Evolutionary conservation across 2,329 filamentous ascomycete species (phyloP).

Genomic region (Dendryphion nanum): DNA sequence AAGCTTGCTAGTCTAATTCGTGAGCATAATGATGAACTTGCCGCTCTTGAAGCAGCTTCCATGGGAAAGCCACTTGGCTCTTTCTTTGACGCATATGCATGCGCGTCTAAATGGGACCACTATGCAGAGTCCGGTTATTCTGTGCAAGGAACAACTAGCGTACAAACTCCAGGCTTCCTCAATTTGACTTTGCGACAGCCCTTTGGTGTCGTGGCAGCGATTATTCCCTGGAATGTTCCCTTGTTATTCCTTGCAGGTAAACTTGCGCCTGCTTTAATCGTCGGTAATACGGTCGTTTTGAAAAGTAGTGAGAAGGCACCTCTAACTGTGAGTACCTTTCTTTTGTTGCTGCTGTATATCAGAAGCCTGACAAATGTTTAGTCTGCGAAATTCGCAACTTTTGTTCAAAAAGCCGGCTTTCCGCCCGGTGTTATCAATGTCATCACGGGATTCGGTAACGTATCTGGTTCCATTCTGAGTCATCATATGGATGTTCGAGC

Average conservation of each 20-base stretch:
- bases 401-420: constrained; percentile 76
- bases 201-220: constrained; percentile 74
- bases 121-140: constrained; percentile 70
- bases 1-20: constrained; percentile 74
- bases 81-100: constrained; percentile 73
- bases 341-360: not conserved
- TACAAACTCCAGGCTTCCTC: constrained; percentile 30
- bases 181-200: constrained; percentile 78
- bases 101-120: constrained; percentile 78
- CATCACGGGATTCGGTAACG: constrained; percentile 73
- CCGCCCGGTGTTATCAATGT: constrained; percentile 79
- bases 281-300: constrained; percentile 33
- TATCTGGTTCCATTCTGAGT: constrained; percentile 74
- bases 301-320: constrained; percentile 46
- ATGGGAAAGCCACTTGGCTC: constrained; percentile 83
- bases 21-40: constrained; percentile 77
- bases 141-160: constrained; percentile 77
- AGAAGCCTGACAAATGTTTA: constrained; percentile 38
- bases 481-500: constrained; percentile 81
- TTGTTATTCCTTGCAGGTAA: constrained; percentile 27
- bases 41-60: constrained; percentile 78
- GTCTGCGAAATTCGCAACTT: constrained; percentile 76
- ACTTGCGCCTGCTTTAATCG: constrained; percentile 29
- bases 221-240: constrained; percentile 61
- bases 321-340: constrained; percentile 67